These are phyloP conservation scores for Wickerhamiella kurtzmanii DNA, from an alignment of 805 yeast species.

Conservation along the genomic window DNA sequence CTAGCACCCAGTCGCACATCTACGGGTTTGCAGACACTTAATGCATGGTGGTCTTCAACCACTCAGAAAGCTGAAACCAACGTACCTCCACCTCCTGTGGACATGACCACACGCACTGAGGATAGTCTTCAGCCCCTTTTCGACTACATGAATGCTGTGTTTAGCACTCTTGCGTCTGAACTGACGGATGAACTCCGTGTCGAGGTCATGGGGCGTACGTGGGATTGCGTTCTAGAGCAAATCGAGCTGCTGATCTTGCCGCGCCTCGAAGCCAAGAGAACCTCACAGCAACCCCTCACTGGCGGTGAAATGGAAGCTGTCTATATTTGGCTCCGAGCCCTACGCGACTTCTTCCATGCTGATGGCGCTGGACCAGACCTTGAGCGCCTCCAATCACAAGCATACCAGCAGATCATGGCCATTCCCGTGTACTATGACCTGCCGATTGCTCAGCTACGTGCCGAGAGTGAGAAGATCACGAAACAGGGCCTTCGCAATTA, in stretches of 20 bases:
- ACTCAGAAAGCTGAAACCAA: background rate
- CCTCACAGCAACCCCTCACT: conserved; percentile 7
- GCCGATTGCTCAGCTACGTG: conserved; percentile 33
- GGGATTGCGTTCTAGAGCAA: conserved; percentile 58
- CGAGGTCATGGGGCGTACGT: conserved; percentile 61
- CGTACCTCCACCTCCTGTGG: background rate
- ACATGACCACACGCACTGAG: conserved; percentile 25
- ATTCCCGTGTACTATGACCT: conserved; percentile 55
- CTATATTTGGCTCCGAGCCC: conserved; percentile 56
- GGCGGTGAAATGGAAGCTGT: conserved; percentile 47
- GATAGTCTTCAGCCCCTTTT: conserved; percentile 61
- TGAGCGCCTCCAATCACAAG: conserved; percentile 44
- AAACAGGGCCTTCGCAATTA: conserved; percentile 38
- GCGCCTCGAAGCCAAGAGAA: conserved; percentile 33
- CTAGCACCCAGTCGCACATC: conserved; percentile 22
- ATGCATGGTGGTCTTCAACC: background rate
- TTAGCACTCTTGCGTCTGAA: conserved; percentile 46
- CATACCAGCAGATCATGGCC: conserved; percentile 50
- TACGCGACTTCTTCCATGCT: conserved; percentile 63
- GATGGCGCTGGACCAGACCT: conserved; percentile 71
- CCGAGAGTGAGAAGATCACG: conserved; percentile 46
- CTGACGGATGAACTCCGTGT: conserved; percentile 42
- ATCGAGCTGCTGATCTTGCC: conserved; percentile 70
- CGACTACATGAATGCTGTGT: conserved; percentile 56
- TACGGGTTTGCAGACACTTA: conserved; percentile 15